Evolutionary conservation across 1,139 yeast genomes (phyloP).

Genomic region (Pichia sp.): DNA sequence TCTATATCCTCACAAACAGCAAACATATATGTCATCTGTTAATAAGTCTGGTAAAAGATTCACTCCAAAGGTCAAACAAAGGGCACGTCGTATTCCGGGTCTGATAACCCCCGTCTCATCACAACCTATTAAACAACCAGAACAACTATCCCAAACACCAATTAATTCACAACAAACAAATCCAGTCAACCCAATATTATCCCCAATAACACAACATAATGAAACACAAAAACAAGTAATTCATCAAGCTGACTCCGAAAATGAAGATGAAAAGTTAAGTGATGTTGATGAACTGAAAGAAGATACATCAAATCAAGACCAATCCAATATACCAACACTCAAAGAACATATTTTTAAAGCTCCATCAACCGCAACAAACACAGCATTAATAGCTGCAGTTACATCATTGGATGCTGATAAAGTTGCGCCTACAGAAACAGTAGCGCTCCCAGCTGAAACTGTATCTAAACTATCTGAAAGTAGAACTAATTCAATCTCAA

Average conservation of each 20-base stretch:
- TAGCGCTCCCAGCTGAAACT: neutral
- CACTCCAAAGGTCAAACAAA: conserved; percentile 25
- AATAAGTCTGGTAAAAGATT: conserved; percentile 30
- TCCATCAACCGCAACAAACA: neutral
- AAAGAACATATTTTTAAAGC: neutral
- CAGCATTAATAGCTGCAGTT: neutral
- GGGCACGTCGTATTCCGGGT: conserved; percentile 16
- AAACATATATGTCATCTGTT: conserved; percentile 24
- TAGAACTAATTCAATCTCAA: neutral
- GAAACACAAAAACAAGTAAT: neutral
- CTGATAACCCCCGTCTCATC: conserved; percentile 6
- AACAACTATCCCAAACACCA: neutral
- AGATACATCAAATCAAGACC: neutral
- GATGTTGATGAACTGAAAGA: conserved; percentile 4
- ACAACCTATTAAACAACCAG: conserved; percentile 1
- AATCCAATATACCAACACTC: neutral
- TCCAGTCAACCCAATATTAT: neutral
- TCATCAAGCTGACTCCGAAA: neutral
- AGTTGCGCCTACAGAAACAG: neutral
- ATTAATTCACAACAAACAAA: neutral
- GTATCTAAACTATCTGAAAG: neutral
- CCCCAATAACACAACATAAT: conserved; percentile 2
- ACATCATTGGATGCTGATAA: too few species aligned
- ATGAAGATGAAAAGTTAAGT: conserved; percentile 6
- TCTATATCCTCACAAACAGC: too few species aligned